A percentile compares a stretch with the other conserved stretches of the same genome.
phyloP scores from a whole-genome alignment of 2,329 filamentous ascomycete genomes.

The Trichophyton verrucosum region DNA sequence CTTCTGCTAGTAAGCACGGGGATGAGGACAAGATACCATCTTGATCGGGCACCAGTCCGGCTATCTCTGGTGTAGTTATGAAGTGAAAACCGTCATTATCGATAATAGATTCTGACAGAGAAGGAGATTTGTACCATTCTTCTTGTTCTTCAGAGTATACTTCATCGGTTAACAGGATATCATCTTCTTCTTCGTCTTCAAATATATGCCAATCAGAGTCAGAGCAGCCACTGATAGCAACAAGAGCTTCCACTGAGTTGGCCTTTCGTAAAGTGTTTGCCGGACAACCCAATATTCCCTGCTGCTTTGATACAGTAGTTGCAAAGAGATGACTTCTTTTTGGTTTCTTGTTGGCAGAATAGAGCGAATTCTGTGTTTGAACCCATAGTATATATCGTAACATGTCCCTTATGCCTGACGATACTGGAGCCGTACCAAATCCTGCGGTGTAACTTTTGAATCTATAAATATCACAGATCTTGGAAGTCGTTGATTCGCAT shows the following conservation, averaged over 20 bases:
- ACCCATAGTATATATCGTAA: constrained; percentile 24
- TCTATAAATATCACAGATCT: constrained; percentile 5
- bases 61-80: no score
- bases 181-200: constrained; percentile 1
- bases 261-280: not conserved
- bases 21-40: not conserved
- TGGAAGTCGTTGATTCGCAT: constrained; percentile 12
- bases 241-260: not conserved
- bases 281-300: not conserved
- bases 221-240: not conserved
- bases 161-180: not conserved
- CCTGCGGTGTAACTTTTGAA: no score
- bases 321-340: constrained; percentile 4
- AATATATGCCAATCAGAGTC: not conserved
- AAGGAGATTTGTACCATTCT: not conserved
- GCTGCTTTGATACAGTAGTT: not conserved
- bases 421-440: not conserved
- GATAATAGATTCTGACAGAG: not conserved
- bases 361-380: constrained; percentile 20
- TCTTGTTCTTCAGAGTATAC: not conserved
- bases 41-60: not conserved
- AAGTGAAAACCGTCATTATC: not conserved
- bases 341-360: constrained; percentile 10
- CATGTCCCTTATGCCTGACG: constrained; percentile 12
- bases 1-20: not conserved